These are phyloP conservation scores for Solanum clarkiae DNA, from an alignment of 257 asterid species.

Conservation along the genomic window DNA sequence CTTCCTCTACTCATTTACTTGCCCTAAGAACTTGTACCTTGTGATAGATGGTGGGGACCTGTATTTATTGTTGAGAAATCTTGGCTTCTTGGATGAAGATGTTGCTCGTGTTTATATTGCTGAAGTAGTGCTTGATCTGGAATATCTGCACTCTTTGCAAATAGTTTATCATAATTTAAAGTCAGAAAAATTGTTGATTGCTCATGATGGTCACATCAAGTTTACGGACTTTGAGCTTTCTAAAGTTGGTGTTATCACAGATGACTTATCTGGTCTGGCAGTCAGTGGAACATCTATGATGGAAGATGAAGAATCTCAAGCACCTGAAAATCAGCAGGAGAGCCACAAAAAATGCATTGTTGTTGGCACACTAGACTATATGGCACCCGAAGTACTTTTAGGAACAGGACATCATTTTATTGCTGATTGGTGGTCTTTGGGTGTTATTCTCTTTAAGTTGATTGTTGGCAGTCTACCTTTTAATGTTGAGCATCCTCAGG, in stretches of 20 bases:
- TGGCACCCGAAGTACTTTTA: constrained; percentile 98
- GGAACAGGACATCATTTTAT: constrained; percentile 90
- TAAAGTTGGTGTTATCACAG: constrained; percentile 97
- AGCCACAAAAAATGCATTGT: constrained; percentile 84
- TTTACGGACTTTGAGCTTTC: constrained; percentile 98
- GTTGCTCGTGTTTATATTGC: constrained; percentile 92
- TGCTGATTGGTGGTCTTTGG: too few species aligned
- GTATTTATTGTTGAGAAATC: constrained; percentile 86
- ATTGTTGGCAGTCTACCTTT: too few species aligned
- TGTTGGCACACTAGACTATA: constrained; percentile 97
- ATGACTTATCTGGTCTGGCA: constrained; percentile 91
- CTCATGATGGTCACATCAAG: constrained; percentile 99
- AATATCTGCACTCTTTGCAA: constrained; percentile 80
- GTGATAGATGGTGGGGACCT: constrained; percentile 99
- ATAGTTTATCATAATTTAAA: constrained; percentile 97
- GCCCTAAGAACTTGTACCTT: constrained; percentile 93
- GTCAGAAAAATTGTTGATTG: constrained; percentile 96
- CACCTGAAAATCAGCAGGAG: constrained; percentile 59
- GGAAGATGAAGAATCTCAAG: constrained; percentile 85
- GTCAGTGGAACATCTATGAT: constrained; percentile 80
- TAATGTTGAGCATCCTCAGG: constrained; percentile 12
- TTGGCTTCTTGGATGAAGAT: constrained; percentile 95
- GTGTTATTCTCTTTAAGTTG: too few species aligned
- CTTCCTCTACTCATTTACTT: constrained; percentile 94
- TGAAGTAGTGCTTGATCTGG: constrained; percentile 99